A percentile compares a stretch with the other conserved stretches of the same genome.
phyloP scores from a whole-genome alignment of 2,329 filamentous ascomycete genomes.

The Colletotrichum sp. region DNA sequence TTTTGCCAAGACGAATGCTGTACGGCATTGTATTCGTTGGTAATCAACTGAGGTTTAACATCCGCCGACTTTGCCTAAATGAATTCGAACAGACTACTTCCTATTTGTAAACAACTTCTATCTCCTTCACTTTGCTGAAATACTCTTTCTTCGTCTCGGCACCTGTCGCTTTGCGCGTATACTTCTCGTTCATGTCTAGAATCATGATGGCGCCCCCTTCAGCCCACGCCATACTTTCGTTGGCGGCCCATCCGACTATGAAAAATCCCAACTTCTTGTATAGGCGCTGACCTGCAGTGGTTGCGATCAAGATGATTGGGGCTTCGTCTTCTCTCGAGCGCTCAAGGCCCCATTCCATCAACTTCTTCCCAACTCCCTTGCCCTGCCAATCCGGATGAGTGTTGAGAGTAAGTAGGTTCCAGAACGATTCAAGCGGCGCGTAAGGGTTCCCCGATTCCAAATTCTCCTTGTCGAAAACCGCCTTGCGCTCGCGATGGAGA shows the following conservation, averaged over 20 bases:
- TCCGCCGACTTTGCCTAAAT: neutral
- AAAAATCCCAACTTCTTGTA: neutral
- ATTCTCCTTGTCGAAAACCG: neutral
- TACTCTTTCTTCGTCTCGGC: neutral
- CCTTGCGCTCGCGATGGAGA: neutral
- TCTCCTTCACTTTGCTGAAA: neutral
- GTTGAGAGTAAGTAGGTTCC: neutral
- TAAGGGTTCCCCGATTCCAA: neutral
- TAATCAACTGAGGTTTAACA: neutral
- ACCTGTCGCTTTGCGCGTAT: neutral
- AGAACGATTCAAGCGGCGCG: neutral
- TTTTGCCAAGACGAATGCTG: neutral
- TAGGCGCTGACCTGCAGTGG: neutral
- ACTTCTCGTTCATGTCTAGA: neutral
- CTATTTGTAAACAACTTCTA: neutral
- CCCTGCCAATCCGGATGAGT: neutral
- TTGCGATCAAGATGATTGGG: neutral
- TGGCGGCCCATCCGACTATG: neutral
- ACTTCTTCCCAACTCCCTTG: neutral
- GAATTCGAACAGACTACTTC: neutral
- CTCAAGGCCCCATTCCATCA: neutral
- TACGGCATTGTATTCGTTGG: neutral
- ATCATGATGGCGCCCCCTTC: neutral
- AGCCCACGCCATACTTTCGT: neutral
- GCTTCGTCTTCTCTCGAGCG: neutral